Evolutionary conservation across 23 red algal species (phyloP).

Genomic region (Porphyridium purpureum): DNA sequence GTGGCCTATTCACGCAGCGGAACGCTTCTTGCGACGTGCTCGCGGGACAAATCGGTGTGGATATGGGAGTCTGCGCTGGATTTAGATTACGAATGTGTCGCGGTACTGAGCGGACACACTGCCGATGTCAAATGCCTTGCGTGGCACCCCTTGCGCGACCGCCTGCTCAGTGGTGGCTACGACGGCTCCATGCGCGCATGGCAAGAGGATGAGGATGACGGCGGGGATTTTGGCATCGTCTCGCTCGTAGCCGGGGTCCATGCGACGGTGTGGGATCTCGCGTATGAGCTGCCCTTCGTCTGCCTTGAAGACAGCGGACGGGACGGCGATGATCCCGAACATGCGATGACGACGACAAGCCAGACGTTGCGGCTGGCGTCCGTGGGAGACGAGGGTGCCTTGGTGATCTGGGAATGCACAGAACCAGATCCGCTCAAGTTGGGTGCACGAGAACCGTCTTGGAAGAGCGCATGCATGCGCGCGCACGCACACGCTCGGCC

Average conservation of each 20-base stretch:
- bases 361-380: background rate
- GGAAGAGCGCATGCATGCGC: background rate
- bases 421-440: background rate
- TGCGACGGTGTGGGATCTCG: conserved; percentile 70
- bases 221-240: conserved; percentile 46
- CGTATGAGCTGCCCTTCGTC: too few species aligned
- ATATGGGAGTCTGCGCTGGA: conserved; percentile 83
- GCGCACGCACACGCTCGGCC: conserved; percentile 26
- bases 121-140: conserved; percentile 77
- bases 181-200: conserved; percentile 82
- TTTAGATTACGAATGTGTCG: conserved; percentile 61
- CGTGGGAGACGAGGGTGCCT: conserved; percentile 11
- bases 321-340: too few species aligned
- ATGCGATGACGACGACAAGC: too few species aligned
- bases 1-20: conserved; percentile 56
- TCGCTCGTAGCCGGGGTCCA: conserved; percentile 33
- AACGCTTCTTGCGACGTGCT: conserved; percentile 55
- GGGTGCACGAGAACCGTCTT: background rate
- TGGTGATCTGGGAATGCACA: conserved; percentile 12
- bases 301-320: too few species aligned
- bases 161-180: conserved; percentile 49
- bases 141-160: conserved; percentile 74
- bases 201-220: conserved; percentile 87
- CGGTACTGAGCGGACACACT: conserved; percentile 73
- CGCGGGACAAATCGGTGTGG: conserved; percentile 79